Percentiles rank a stretch among this genome's conserved stretches.
These are phyloP conservation scores for Dentipellis sp. DNA, from an alignment of 768 basidiomycete species.

Conservation along the genomic window DNA sequence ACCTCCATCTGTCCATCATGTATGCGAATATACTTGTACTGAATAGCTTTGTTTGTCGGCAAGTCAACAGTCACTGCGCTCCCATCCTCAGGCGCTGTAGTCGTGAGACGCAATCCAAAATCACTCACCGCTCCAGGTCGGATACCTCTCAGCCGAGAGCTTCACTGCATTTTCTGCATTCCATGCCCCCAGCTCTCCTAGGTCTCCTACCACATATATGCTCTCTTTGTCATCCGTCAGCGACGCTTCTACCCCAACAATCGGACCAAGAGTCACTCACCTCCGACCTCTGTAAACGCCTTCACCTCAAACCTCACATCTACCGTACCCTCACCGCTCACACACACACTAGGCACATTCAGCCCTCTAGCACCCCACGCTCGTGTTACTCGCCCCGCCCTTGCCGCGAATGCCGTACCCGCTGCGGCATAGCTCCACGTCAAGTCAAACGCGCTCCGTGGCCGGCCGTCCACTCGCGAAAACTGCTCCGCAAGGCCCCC, in stretches of 20 bases:
- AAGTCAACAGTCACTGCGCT: constrained; percentile 46
- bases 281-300: constrained; percentile 50
- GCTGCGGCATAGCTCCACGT: constrained; percentile 74
- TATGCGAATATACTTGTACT: constrained; percentile 68
- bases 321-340: constrained; percentile 21
- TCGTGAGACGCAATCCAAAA: neutral
- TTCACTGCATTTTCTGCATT: constrained; percentile 44
- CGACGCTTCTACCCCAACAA: neutral
- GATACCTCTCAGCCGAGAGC: constrained; percentile 48
- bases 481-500: constrained; percentile 64
- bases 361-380: constrained; percentile 64
- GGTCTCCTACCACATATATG: constrained; percentile 57
- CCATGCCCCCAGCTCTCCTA: constrained; percentile 50
- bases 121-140: constrained; percentile 58
- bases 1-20: constrained; percentile 36
- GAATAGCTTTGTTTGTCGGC: constrained; percentile 42
- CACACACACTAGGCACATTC: constrained; percentile 34
- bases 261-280: constrained; percentile 25
- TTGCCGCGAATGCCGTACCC: constrained; percentile 51
- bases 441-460: constrained; percentile 52
- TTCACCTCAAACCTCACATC: constrained; percentile 54
- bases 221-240: constrained; percentile 35
- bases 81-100: neutral
- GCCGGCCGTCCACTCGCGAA: constrained; percentile 37
- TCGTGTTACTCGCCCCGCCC: constrained; percentile 35